A percentile compares a stretch with the other conserved stretches of the same genome.
phyloP scores from a whole-genome alignment of 1,284 basidiomycete genomes.

The Ceratobasidium sp. region DNA sequence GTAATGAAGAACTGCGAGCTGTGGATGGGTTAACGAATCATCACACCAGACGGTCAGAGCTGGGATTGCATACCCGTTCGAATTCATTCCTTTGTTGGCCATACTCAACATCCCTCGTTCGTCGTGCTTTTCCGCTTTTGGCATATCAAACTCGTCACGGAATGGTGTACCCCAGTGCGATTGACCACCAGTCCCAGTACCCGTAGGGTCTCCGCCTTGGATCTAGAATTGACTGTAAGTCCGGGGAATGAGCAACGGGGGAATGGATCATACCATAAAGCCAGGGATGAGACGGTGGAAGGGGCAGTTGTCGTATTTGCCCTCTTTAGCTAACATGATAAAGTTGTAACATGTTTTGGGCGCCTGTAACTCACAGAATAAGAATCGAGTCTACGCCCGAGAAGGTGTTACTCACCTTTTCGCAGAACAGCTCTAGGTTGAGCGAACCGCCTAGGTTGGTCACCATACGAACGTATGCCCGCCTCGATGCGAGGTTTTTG shows the following conservation, averaged over 20 bases:
- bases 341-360: conserved; percentile 99
- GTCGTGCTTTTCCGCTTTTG: conserved; percentile 88
- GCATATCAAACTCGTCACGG: conserved; percentile 89
- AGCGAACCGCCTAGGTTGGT: conserved; percentile 89
- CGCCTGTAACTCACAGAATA: conserved; percentile 65
- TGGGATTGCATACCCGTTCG: conserved; percentile 72
- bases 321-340: conserved; percentile 87
- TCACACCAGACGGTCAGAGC: too few relatives aligned
- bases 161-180: conserved; percentile 98
- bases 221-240: conserved; percentile 63
- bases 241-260: conserved; percentile 49
- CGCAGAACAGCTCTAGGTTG: conserved; percentile 93
- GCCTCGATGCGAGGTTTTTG: conserved; percentile 89
- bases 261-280: conserved; percentile 80
- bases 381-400: neutral
- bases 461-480: conserved; percentile 90
- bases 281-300: conserved; percentile 97
- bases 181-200: conserved; percentile 92
- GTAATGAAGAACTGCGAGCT: conserved; percentile 94
- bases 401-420: conserved; percentile 69
- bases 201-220: conserved; percentile 96
- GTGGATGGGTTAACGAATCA: conserved; percentile 48
- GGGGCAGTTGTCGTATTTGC: conserved; percentile 89
- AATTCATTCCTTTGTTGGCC: conserved; percentile 91
- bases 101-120: conserved; percentile 84